A percentile compares a stretch with the other conserved stretches of the same genome.
Evolutionary conservation across 352 stramenopile genomes (phyloP).

Genomic region (Phytopythium kandeliae): DNA sequence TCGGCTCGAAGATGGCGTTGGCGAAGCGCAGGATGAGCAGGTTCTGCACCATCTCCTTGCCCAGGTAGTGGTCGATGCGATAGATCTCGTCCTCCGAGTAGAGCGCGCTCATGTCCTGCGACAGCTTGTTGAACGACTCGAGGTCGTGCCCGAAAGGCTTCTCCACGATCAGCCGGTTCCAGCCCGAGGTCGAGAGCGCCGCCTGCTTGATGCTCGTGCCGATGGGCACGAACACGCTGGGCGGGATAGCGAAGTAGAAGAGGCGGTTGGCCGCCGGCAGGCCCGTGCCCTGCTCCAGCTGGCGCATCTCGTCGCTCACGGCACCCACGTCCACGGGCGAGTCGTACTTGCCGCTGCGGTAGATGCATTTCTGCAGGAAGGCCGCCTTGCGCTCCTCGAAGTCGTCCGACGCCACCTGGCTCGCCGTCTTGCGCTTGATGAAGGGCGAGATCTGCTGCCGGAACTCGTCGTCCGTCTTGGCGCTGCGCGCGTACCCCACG

Average conservation of each 20-base stretch:
- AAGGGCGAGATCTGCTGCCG: slow-evolving; percentile 62
- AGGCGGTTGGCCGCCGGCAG: slow-evolving; percentile 67
- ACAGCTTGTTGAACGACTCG: slow-evolving; percentile 89
- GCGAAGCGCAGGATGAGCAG: slow-evolving; percentile 95
- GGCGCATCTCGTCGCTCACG: slow-evolving; percentile 68
- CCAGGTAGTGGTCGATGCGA: slow-evolving; percentile 96
- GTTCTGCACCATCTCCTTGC: slow-evolving; percentile 99
- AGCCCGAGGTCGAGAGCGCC: slow-evolving; percentile 86
- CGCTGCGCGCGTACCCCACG: slow-evolving; percentile 77
- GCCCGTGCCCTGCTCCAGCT: slow-evolving; percentile 47
- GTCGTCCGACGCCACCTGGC: slow-evolving; percentile 24
- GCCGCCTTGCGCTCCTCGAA: slow-evolving; percentile 39
- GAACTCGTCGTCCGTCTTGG: slow-evolving; percentile 84
- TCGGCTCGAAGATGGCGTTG: slow-evolving; percentile 96
- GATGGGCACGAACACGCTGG: slow-evolving; percentile 94
- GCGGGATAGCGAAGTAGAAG: slow-evolving; percentile 98
- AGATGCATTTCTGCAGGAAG: slow-evolving; percentile 75
- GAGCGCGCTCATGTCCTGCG: slow-evolving; percentile 79
- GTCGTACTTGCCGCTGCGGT: slow-evolving; percentile 80
- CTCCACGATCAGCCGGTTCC: slow-evolving; percentile 96
- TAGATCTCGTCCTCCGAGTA: slow-evolving; percentile 91
- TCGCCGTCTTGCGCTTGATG: slow-evolving; percentile 41
- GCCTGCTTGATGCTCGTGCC: slow-evolving; percentile 90
- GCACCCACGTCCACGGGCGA: slow-evolving; percentile 71
- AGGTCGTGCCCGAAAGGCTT: slow-evolving; percentile 98